A percentile compares a stretch with the other conserved stretches of the same genome.
These are phyloP conservation scores for Leucoagaricus sp. DNA, from an alignment of 1,284 basidiomycete species.

Conservation along the genomic window DNA sequence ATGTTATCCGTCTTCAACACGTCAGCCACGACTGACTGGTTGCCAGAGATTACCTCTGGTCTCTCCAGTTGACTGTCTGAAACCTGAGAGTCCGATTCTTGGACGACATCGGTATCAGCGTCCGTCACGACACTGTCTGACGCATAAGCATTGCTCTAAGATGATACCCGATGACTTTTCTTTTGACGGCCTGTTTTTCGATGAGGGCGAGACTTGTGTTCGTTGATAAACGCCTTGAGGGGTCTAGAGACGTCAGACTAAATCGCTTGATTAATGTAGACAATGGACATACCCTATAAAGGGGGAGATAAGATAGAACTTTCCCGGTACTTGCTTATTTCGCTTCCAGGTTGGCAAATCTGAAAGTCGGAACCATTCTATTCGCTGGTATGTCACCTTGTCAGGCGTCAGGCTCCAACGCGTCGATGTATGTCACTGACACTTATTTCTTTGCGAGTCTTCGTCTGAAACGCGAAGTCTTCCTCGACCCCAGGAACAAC, in stretches of 20 bases:
- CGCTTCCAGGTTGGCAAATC: conserved; percentile 95
- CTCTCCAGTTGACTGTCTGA: conserved; percentile 26
- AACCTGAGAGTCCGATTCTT: conserved; percentile 69
- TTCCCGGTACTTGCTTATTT: conserved; percentile 71
- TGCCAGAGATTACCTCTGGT: background rate
- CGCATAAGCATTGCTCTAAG: conserved; percentile 21
- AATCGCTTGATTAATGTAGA: conserved; percentile 1
- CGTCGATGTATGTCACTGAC: conserved; percentile 52
- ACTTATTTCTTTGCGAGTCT: conserved; percentile 98
- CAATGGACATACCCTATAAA: conserved; percentile 77
- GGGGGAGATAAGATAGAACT: conserved; percentile 95
- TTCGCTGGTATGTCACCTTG: conserved; percentile 75
- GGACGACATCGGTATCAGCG: conserved; percentile 35
- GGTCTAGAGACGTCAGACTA: conserved; percentile 40
- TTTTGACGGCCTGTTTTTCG: conserved; percentile 32
- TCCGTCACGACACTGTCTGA: conserved; percentile 13
- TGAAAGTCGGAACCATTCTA: conserved; percentile 92
- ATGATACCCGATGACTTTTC: conserved; percentile 21
- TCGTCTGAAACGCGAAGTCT: conserved; percentile 87
- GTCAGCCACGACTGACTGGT: background rate
- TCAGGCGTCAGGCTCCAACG: conserved; percentile 7
- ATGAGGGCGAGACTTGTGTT: conserved; percentile 45
- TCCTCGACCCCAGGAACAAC: conserved; percentile 92
- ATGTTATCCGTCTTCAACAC: conserved; percentile 29
- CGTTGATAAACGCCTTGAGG: conserved; percentile 65